Evolutionary conservation across 2,329 filamentous ascomycete genomes (phyloP).

Genomic region (Claviceps capensis): DNA sequence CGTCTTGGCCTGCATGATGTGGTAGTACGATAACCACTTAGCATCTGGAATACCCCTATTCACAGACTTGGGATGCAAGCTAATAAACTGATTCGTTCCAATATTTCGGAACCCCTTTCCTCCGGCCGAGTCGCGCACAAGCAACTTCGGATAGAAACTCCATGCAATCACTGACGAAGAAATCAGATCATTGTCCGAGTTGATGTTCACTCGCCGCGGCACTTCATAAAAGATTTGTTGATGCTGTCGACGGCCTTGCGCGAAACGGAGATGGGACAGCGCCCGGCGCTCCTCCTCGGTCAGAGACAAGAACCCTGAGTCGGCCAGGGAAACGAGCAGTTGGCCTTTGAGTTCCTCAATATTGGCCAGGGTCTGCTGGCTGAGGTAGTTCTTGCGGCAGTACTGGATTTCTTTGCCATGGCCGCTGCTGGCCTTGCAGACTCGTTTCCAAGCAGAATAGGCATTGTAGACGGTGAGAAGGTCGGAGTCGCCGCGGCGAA

Average conservation of each 20-base stretch:
- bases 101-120: slow-evolving; percentile 79
- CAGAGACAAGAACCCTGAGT: slow-evolving; percentile 69
- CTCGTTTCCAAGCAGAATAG: slow-evolving; percentile 75
- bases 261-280: slow-evolving; percentile 56
- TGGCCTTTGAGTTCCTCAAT: slow-evolving; percentile 96
- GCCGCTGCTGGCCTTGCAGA: slow-evolving; percentile 51
- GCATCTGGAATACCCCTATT: slow-evolving; percentile 59
- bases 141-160: slow-evolving; percentile 90
- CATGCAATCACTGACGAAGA: slow-evolving; percentile 75
- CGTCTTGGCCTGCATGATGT: slow-evolving; percentile 89
- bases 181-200: slow-evolving; percentile 69
- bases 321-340: slow-evolving; percentile 68
- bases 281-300: slow-evolving; percentile 57
- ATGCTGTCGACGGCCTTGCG: slow-evolving; percentile 32
- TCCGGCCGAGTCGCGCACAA: slow-evolving; percentile 57
- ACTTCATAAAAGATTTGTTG: slow-evolving; percentile 71
- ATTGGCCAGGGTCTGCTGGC: slow-evolving; percentile 72
- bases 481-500: slow-evolving; percentile 80
- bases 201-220: slow-evolving; percentile 57
- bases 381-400: slow-evolving; percentile 89
- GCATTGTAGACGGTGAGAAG: slow-evolving; percentile 89
- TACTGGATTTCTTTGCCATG: slow-evolving; percentile 71
- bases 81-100: slow-evolving; percentile 83
- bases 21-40: slow-evolving; percentile 86
- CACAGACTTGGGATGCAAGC: slow-evolving; percentile 75